Evolutionary conservation across 31 red algal species (phyloP).

Genomic region (Porphyra umbilicalis): DNA sequence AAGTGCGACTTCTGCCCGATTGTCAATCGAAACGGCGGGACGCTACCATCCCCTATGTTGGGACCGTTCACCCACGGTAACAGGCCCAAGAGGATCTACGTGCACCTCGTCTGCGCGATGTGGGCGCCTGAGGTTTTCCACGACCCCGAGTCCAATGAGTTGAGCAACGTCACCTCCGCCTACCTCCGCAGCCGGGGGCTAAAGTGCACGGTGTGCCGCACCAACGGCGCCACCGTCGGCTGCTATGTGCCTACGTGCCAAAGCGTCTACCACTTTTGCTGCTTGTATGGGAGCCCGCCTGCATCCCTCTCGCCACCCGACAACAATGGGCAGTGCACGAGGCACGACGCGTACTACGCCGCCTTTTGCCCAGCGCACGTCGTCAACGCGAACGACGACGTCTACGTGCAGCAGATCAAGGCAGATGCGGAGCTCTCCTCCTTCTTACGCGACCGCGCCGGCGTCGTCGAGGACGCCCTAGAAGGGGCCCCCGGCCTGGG

Average conservation of each 20-base stretch:
- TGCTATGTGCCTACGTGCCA: slow-evolving; percentile 74
- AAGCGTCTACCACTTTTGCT: slow-evolving; percentile 66
- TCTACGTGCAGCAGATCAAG: too few relatives aligned
- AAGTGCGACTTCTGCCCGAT: too few relatives aligned
- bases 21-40: too few relatives aligned
- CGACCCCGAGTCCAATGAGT: slow-evolving; percentile 23
- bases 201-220: slow-evolving; percentile 44
- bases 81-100: slow-evolving; percentile 30
- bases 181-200: slow-evolving; percentile 53
- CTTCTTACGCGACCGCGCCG: too few relatives aligned
- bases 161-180: slow-evolving; percentile 57
- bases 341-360: slow-evolving; percentile 51
- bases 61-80: slow-evolving; percentile 54
- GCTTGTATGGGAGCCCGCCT: too few relatives aligned
- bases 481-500: too few relatives aligned
- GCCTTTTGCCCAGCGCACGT: slow-evolving; percentile 64
- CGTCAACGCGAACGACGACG: too few relatives aligned
- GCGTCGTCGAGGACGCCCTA: too few relatives aligned
- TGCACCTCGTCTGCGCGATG: slow-evolving; percentile 74
- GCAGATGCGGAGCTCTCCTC: too few relatives aligned
- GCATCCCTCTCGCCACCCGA: too few relatives aligned
- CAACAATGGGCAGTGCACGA: slow-evolving; percentile 12
- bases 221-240: slow-evolving; percentile 66
- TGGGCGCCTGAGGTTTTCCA: slow-evolving; percentile 85
- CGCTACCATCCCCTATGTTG: slow-evolving; percentile 19